Conservation (phyloP, 169 alveolate species). For the Cryptosporidium viatorum region DNA sequence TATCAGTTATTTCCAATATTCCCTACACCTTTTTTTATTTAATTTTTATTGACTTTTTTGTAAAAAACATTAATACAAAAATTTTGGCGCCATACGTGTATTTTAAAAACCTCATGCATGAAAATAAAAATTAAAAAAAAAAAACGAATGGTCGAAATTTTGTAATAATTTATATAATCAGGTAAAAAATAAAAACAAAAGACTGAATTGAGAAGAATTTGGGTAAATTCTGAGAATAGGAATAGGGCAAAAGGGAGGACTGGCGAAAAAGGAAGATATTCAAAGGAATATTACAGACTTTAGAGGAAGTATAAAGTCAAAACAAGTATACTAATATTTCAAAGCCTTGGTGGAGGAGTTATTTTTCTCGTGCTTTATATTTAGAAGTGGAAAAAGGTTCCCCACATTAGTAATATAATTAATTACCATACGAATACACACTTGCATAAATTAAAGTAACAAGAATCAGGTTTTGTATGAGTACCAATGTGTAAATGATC, state of each 20-base stretch:
- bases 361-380: neutral
- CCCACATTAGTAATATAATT: neutral
- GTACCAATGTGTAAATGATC: neutral
- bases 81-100: conserved; percentile 10
- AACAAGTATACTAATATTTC: neutral
- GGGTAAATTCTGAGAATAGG: neutral
- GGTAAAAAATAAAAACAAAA: neutral
- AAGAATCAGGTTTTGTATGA: neutral
- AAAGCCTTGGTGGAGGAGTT: neutral
- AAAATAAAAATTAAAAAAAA: neutral
- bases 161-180: neutral
- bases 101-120: conserved; percentile 2
- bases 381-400: too few relatives aligned
- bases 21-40: neutral
- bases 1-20: neutral
- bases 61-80: neutral
- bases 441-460: neutral
- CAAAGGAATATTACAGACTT: too few relatives aligned
- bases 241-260: neutral
- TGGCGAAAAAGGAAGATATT: neutral
- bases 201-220: neutral
- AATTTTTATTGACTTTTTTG: neutral
- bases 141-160: neutral
- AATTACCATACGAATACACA: neutral
- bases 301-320: neutral